Base-by-base conservation (phyloP, 2,329 filamentous ascomycete genomes). In the Epichloe gansuensis region DNA sequence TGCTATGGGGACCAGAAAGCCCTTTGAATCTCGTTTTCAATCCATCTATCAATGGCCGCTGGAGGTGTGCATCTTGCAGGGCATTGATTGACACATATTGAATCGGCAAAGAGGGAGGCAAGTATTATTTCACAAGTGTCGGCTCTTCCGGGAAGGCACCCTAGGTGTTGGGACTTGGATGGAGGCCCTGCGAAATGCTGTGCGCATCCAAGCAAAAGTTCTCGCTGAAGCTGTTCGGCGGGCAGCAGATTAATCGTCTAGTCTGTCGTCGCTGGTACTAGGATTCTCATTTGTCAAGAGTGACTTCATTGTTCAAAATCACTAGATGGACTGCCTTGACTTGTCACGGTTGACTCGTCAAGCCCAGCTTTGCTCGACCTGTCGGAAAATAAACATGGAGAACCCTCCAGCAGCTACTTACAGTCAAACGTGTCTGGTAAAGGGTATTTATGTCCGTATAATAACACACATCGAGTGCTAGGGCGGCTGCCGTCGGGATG, bases 151-250 rank as follows among this genome's bases (percentile, higher is more conserved):
- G 21, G 3, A 21, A 54, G 17, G 47, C 34, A 28, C 46, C 41
- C 17, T 21, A 21, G 17, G 17, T 43, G 11, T 34, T 23, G 37
- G 44, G 11, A 46, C 44, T 15, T 21, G 17, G 11, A 44, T 28
- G 7, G 23, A 7, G 31, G 53, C 15, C 53, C 55, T 0, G 56
- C 50, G 37, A 58, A 55, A 34, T 51, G 21, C 8, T 48, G 38
- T 1, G 55, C 47, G 41, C 51, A 51, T 17, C 56, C 56, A 0
- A 59, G 52, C 12, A 31, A 58, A 12, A 56, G 46, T 13, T 58
- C 56, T 4, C 56, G 48, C 3, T 55, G 25, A 2, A 57, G 48
- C 28, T 12, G 25, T 6, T 44, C 39, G 39, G 41, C 25, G 7
- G 28, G 41, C n/a, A 50, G 28, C 48, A 50, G n/a, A 17, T 37